Percentiles rank a stretch among this genome's conserved stretches.
These are phyloP conservation scores for Cercophora newfieldiana DNA, from an alignment of 495 filamentous ascomycete genomes.

Conservation along the genomic window DNA sequence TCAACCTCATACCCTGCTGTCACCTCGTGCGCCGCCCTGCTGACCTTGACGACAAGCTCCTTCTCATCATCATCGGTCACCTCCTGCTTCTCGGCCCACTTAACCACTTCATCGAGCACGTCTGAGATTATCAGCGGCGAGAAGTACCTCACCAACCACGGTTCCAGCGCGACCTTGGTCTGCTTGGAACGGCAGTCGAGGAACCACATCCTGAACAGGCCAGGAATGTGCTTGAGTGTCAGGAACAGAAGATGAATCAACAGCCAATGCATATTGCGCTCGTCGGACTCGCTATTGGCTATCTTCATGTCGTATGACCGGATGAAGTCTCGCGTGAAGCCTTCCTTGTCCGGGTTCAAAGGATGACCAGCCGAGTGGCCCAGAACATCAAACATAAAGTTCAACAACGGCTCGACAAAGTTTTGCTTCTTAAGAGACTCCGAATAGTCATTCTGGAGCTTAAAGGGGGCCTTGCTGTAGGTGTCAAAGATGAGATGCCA, in stretches of 20 bases:
- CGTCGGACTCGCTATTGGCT: constrained; percentile 55
- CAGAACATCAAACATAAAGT: constrained; percentile 80
- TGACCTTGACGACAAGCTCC: constrained; percentile 70
- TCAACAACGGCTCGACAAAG: constrained; percentile 66
- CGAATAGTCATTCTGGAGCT: constrained; percentile 76
- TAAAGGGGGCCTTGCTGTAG: constrained; percentile 74
- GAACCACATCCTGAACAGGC: constrained; percentile 85
- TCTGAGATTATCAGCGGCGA: constrained; percentile 77
- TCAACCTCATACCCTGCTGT: constrained; percentile 83
- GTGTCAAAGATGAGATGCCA: constrained; percentile 92
- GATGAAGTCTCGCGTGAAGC: constrained; percentile 61
- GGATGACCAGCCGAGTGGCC: constrained; percentile 68
- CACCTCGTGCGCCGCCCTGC: constrained; percentile 67
- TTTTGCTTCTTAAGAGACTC: constrained; percentile 72
- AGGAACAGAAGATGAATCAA: constrained; percentile 85
- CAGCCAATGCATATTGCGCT: constrained; percentile 76
- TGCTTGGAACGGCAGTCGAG: constrained; percentile 72
- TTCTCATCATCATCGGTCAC: constrained; percentile 62
- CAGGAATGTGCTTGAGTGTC: constrained; percentile 69
- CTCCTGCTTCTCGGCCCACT: constrained; percentile 66
- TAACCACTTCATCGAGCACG: constrained; percentile 65
- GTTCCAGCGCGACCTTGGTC: constrained; percentile 70
- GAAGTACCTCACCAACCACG: constrained; percentile 82
- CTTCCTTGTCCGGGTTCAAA: constrained; percentile 52
- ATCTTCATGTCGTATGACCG: constrained; percentile 61